Conservation (phyloP, 441 rosid genomes). For the Croton laevigatus region DNA sequence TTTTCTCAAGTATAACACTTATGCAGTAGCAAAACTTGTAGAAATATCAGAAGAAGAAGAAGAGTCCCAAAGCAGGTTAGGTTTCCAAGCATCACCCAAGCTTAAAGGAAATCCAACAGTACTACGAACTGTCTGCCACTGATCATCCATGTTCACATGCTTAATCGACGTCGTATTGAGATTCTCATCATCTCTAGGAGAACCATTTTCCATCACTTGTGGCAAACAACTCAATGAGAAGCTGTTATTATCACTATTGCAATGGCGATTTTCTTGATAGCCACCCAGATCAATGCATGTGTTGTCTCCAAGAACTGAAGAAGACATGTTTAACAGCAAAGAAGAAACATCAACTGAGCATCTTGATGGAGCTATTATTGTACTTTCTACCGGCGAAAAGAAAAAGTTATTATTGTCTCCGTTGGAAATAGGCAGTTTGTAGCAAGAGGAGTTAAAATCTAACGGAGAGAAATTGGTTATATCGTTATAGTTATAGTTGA, state of each 20-base stretch:
- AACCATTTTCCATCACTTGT: conserved; percentile 17
- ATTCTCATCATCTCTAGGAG: conserved; percentile 16
- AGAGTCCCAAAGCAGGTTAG: conserved; percentile 46
- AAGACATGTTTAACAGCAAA: conserved; percentile 42
- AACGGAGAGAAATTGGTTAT: conserved; percentile 33
- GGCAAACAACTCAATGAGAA: conserved; percentile 26
- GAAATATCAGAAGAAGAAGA: conserved; percentile 34
- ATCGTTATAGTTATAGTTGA: conserved; percentile 26
- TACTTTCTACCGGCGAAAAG: conserved; percentile 42
- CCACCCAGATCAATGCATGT: conserved; percentile 25
- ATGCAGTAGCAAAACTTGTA: conserved; percentile 32
- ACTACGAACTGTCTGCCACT: conserved; percentile 34
- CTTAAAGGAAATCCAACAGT: conserved; percentile 34
- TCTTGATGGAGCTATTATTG: conserved; percentile 26
- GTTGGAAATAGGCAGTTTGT: conserved; percentile 25
- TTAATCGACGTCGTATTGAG: not conserved
- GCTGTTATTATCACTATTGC: conserved; percentile 23
- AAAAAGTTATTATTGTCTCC: conserved; percentile 30
- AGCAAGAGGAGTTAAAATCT: conserved; percentile 31
- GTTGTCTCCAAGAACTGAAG: conserved; percentile 39
- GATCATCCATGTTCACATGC: conserved; percentile 25
- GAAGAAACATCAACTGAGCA: conserved; percentile 38
- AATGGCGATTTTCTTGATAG: conserved; percentile 29
- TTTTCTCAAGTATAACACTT: conserved; percentile 35
- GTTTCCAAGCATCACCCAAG: conserved; percentile 45